A percentile compares a stretch with the other conserved stretches of the same genome.
phyloP scores from a whole-genome alignment of 495 filamentous ascomycete species.

The Cladorrhinum samala region DNA sequence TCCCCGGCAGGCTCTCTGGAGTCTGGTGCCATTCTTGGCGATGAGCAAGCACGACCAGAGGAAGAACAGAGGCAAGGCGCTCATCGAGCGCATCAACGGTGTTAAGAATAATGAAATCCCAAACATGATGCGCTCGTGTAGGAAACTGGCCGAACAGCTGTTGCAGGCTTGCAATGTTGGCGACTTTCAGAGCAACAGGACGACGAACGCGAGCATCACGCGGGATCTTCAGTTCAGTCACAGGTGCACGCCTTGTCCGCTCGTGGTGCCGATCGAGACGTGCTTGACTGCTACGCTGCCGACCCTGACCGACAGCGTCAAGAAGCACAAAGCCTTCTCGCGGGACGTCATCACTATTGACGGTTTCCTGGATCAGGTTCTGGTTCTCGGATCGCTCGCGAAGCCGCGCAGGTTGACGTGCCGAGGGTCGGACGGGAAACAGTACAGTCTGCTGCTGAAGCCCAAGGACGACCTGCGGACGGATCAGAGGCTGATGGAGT shows the following conservation, averaged over 20 bases:
- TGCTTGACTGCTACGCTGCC: conserved; percentile 80
- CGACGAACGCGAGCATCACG: conserved; percentile 59
- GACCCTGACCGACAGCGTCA: conserved; percentile 60
- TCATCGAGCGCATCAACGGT: too few relatives aligned
- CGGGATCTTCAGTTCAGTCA: conserved; percentile 77
- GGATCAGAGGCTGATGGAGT: conserved; percentile 97
- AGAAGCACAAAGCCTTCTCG: conserved; percentile 79
- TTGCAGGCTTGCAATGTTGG: conserved; percentile 73
- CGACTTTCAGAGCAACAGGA: conserved; percentile 59
- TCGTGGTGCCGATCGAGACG: conserved; percentile 83
- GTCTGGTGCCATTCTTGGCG: conserved; percentile 72
- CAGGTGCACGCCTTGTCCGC: conserved; percentile 68
- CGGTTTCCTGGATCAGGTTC: conserved; percentile 73
- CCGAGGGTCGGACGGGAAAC: conserved; percentile 77
- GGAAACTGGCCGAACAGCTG: conserved; percentile 78
- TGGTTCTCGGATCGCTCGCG: conserved; percentile 86
- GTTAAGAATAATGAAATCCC: too few relatives aligned
- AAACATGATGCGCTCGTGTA: conserved; percentile 61
- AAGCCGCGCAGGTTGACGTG: conserved; percentile 87
- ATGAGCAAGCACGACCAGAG: conserved; percentile 43
- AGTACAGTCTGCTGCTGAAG: conserved; percentile 89
- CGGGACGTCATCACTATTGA: conserved; percentile 47
- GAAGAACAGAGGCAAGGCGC: conserved; percentile 45
- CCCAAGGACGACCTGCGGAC: conserved; percentile 97
- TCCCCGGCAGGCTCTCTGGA: conserved; percentile 93